These are phyloP conservation scores for Coemansia sp. DNA, from an alignment of 192 early-diverging fungal genomes.

Conservation along the genomic window DNA sequence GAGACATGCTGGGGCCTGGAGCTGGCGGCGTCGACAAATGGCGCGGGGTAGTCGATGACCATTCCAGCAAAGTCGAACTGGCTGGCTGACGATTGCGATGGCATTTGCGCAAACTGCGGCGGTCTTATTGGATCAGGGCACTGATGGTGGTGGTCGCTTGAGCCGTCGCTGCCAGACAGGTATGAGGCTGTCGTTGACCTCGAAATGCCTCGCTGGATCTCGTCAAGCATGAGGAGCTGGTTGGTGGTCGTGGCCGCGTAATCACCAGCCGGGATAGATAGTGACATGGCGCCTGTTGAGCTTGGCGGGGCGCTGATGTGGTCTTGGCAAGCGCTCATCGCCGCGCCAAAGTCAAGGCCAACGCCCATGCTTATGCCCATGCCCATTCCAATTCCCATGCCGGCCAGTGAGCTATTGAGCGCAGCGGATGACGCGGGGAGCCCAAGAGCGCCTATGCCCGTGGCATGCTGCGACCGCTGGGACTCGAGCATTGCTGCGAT, in stretches of 20 bases:
- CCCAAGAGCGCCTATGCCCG: conserved; percentile 2
- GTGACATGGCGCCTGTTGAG: background rate
- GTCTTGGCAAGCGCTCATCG: background rate
- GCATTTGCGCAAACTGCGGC: background rate
- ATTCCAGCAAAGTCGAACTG: conserved; percentile 41
- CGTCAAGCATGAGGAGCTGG: conserved; percentile 9
- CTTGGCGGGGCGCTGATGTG: background rate
- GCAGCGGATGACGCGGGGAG: background rate
- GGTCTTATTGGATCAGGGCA: background rate
- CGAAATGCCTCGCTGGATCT: conserved; percentile 1
- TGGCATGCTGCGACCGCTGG: background rate
- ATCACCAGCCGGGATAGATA: conserved; percentile 12
- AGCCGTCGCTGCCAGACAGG: conserved; percentile 3
- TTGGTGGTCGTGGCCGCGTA: background rate
- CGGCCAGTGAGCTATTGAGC: background rate
- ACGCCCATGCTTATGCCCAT: conserved; percentile 1
- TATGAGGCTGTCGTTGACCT: conserved; percentile 12
- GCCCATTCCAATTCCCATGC: background rate
- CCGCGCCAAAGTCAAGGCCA: conserved; percentile 5
- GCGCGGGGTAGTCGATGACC: conserved; percentile 17
- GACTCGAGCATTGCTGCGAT: conserved; percentile 16
- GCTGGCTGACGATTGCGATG: conserved; percentile 1
- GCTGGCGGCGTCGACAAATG: background rate
- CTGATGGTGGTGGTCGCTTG: background rate
- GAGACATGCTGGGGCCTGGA: background rate